Base-by-base conservation (phyloP, 2,329 filamentous ascomycete genomes). In the Fusarium floridanum region DNA sequence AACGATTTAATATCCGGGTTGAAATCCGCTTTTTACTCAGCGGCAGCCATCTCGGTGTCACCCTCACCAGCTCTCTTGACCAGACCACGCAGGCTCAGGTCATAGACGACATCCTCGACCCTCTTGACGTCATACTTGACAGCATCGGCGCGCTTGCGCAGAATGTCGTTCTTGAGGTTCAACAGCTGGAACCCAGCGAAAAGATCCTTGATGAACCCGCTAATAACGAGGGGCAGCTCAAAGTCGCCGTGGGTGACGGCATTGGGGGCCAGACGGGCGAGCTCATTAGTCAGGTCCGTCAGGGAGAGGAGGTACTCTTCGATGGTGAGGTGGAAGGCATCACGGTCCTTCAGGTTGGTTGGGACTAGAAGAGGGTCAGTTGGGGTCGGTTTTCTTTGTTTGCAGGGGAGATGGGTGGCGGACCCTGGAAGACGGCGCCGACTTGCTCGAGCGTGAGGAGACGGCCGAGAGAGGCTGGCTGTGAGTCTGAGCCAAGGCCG, bases 41-140 rank as follows among this genome's bases (percentile, higher is more conserved):
- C 76, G 60, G 79, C 77, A 75, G 82, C 84, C 82, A 84, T 84
- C 70, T 84, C 83, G 0, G 81, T 80, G 34, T 84, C 83, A 4
- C 73, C 78, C 41, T 79, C 79, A 0, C 77, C 77, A 5, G 81
- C 76, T 75, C 88, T 86, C 53, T 92, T 90, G 59, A 97, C 88
- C 80, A 98, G 83, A 61, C 97, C 96, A 68, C 97, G 90, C 80
- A 99, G 85, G 27, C 94, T 96, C 66, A 99, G 86, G 82, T 99
- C 97, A 81, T 99, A 99, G 61, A 98, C 96, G 14, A 99, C 95
- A 81, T 98, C 97, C 86, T 99, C 97, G 14, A 98, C 95, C 82
- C 97, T 96, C 88, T 98, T 99, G 80, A 99, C 95, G 79, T 93
- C 93, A 82, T 99, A 99, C 88, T 99, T 99, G 84, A 99, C 93